These are phyloP conservation scores for Rosellinia necatrix DNA, from an alignment of 2,329 filamentous ascomycete genomes.

Conservation along the genomic window DNA sequence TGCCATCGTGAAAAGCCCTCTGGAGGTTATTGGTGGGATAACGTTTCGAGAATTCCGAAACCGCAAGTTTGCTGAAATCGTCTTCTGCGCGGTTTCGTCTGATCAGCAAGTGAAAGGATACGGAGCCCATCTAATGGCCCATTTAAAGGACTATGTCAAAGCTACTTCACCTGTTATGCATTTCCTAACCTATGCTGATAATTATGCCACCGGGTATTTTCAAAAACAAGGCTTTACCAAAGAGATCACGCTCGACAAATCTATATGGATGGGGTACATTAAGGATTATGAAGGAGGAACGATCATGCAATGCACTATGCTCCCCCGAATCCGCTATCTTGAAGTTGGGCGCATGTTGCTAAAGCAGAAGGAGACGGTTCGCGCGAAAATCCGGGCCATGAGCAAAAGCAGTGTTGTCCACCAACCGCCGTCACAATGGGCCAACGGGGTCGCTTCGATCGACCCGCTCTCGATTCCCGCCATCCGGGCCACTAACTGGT, in stretches of 20 bases:
- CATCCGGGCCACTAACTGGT: conserved; percentile 90
- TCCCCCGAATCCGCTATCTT: conserved; percentile 91
- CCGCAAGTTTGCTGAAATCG: conserved; percentile 94
- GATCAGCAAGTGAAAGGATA: conserved; percentile 99
- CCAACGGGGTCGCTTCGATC: conserved; percentile 54
- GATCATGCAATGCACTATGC: conserved; percentile 99
- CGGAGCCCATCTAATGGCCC: conserved; percentile 96
- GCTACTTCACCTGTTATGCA: conserved; percentile 97
- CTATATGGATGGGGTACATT: conserved; percentile 99
- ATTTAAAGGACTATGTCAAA: conserved; percentile 97
- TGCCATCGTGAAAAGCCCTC: conserved; percentile 93
- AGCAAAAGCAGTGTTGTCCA: conserved; percentile 86
- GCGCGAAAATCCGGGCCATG: conserved; percentile 88
- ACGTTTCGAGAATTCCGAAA: conserved; percentile 94
- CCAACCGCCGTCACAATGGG: conserved; percentile 83
- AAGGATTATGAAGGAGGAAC: conserved; percentile 99
- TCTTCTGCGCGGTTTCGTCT: conserved; percentile 96
- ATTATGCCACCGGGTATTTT: conserved; percentile 98
- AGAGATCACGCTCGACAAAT: conserved; percentile 89
- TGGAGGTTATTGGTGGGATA: conserved; percentile 95
- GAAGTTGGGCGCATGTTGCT: conserved; percentile 91
- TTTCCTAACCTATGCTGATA: conserved; percentile 97
- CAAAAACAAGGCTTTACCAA: conserved; percentile 99
- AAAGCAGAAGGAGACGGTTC: conserved; percentile 95
- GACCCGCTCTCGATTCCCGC: conserved; percentile 70